Conservation (phyloP, 345 rosid genomes). For the Aquilaria malaccensis region DNA sequence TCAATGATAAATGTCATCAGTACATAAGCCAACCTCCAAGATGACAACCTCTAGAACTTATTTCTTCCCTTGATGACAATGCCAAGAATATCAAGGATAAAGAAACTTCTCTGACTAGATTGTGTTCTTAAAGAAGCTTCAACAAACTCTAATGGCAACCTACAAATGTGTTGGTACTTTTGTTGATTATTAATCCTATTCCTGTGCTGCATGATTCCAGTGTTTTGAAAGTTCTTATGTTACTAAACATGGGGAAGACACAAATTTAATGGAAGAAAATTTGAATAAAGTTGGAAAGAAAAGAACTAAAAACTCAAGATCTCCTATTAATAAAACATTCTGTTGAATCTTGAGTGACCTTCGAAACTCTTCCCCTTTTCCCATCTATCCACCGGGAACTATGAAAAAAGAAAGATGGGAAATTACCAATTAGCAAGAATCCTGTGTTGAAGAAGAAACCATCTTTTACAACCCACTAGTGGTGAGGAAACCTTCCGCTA, state of each 20-base stretch:
- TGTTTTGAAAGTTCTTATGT: conserved; percentile 30
- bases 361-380: conserved; percentile 36
- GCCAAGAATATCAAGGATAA: conserved; percentile 29
- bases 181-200: conserved; percentile 43
- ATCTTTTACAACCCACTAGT: conserved; percentile 31
- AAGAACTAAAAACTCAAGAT: conserved; percentile 28
- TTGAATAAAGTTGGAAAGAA: conserved; percentile 17
- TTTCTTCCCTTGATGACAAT: conserved; percentile 31
- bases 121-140: conserved; percentile 30
- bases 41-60: conserved; percentile 29
- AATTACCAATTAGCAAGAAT: conserved; percentile 53
- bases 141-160: conserved; percentile 33
- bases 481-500: conserved; percentile 23
- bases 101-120: conserved; percentile 31
- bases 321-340: conserved; percentile 34
- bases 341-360: conserved; percentile 51
- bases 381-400: conserved; percentile 26
- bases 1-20: conserved; percentile 30
- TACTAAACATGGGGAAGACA: conserved; percentile 39
- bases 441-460: conserved; percentile 32
- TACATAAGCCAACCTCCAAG: conserved; percentile 36
- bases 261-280: conserved; percentile 33
- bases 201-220: conserved; percentile 37
- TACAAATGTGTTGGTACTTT: conserved; percentile 38
- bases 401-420: conserved; percentile 25